Evolutionary conservation across 805 yeast species (phyloP).

Genomic region (Zygoascus biomembranicola): DNA sequence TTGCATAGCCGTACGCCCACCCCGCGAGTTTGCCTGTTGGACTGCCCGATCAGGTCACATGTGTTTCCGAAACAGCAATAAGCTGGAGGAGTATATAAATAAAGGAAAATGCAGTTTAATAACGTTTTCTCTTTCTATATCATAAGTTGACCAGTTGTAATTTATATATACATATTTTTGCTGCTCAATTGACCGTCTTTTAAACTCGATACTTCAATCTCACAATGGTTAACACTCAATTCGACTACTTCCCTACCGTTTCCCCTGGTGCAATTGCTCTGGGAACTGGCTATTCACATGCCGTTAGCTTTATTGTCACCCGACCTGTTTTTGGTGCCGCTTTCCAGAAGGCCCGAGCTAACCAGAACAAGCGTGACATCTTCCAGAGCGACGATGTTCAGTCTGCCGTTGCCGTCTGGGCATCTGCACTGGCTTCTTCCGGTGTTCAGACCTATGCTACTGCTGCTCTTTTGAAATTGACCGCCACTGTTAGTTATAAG

Average conservation of each 20-base stretch:
- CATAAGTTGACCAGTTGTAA: background rate
- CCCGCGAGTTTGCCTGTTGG: background rate
- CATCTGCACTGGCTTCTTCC: slow-evolving; percentile 29
- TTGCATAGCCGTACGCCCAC: background rate
- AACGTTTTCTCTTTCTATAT: background rate
- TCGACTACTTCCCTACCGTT: slow-evolving; percentile 8
- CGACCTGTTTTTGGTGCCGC: slow-evolving; percentile 34
- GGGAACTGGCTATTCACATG: slow-evolving; percentile 33
- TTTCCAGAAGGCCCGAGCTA: slow-evolving; percentile 28
- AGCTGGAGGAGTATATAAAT: background rate
- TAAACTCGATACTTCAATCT: background rate
- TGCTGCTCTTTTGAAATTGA: slow-evolving; percentile 31
- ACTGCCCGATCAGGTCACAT: background rate
- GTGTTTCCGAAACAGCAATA: background rate
- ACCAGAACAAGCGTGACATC: slow-evolving; percentile 29
- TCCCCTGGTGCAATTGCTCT: slow-evolving; percentile 28
- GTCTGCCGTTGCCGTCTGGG: slow-evolving; percentile 28
- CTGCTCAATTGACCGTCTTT: background rate
- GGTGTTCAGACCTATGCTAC: slow-evolving; percentile 35
- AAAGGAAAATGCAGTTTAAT: background rate
- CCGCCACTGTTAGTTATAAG: slow-evolving; percentile 31
- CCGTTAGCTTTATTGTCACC: slow-evolving; percentile 26
- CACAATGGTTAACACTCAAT: slow-evolving; percentile 7
- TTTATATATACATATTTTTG: background rate
- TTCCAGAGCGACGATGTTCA: slow-evolving; percentile 31